phyloP scores from a whole-genome alignment of 176 grass and related monocot species.

The Aegilops longissima region DNA sequence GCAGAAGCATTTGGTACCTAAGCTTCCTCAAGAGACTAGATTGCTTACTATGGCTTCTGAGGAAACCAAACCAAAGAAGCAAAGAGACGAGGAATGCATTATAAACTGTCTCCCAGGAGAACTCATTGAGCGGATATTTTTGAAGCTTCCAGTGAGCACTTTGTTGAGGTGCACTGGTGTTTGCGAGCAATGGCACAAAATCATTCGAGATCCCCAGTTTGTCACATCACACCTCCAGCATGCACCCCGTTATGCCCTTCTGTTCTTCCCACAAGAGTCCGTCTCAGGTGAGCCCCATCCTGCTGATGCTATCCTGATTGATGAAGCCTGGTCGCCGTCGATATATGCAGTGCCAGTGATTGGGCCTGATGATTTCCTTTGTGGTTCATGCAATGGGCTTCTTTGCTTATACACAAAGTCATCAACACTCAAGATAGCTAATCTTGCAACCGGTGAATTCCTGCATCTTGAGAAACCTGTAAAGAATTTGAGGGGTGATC shows the following conservation, averaged over 20 bases:
- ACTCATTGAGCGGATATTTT: slow-evolving; percentile 20
- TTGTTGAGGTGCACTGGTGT: slow-evolving; percentile 22
- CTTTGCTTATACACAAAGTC: slow-evolving; percentile 13
- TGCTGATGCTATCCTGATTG: slow-evolving; percentile 18
- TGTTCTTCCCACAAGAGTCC: neutral
- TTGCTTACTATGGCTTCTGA: slow-evolving; percentile 15
- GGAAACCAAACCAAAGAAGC: neutral
- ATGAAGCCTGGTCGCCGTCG: slow-evolving; percentile 12
- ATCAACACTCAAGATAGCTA: slow-evolving; percentile 17
- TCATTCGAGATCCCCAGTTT: slow-evolving; percentile 27
- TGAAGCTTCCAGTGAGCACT: slow-evolving; percentile 26
- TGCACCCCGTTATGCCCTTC: neutral
- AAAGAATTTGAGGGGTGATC: neutral
- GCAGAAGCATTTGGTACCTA: neutral
- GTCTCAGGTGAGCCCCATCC: neutral
- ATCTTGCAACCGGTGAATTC: neutral
- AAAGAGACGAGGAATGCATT: neutral
- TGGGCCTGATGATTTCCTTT: slow-evolving; percentile 21
- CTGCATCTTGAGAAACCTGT: slow-evolving; percentile 19
- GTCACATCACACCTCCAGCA: neutral
- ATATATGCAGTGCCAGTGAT: neutral
- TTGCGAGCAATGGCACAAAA: slow-evolving; percentile 21
- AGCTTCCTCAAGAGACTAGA: neutral
- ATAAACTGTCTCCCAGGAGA: neutral
- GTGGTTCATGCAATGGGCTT: slow-evolving; percentile 21